These are phyloP conservation scores for Physocladia obscura DNA, from an alignment of 192 early-diverging fungal species.

Conservation along the genomic window DNA sequence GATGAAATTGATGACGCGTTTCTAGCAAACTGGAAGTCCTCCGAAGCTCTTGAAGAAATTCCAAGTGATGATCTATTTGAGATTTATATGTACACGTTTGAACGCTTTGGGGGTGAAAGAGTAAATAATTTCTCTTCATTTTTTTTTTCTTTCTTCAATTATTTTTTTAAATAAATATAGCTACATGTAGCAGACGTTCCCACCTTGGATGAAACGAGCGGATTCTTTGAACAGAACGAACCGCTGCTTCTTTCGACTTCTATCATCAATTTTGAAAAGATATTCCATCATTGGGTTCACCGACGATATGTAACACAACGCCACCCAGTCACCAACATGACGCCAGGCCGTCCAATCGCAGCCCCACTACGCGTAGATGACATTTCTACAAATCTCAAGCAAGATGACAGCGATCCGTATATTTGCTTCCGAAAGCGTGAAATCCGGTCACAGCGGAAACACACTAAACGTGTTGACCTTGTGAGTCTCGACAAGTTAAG, in stretches of 20 bases:
- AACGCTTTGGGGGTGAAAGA: slow-evolving; percentile 69
- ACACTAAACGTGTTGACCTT: slow-evolving; percentile 77
- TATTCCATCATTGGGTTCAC: slow-evolving; percentile 21
- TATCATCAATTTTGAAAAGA: not conserved
- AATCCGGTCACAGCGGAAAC: slow-evolving; percentile 71
- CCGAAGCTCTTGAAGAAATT: not conserved
- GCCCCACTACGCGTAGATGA: slow-evolving; percentile 28
- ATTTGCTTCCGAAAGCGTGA: slow-evolving; percentile 97
- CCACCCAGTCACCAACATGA: slow-evolving; percentile 5
- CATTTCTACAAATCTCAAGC: slow-evolving; percentile 9
- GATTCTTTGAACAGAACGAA: not conserved
- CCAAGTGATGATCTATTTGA: slow-evolving; percentile 71
- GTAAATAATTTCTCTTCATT: slow-evolving; percentile 21
- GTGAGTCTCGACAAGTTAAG: slow-evolving; percentile 83
- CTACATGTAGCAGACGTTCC: not conserved
- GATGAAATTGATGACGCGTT: slow-evolving; percentile 78
- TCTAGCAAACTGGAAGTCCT: slow-evolving; percentile 53
- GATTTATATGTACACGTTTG: slow-evolving; percentile 72
- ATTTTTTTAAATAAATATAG: not conserved
- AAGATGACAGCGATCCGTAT: slow-evolving; percentile 82
- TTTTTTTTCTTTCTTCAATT: not conserved
- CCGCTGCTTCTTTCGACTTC: not conserved
- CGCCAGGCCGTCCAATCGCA: slow-evolving; percentile 12
- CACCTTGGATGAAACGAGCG: not conserved
- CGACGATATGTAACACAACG: slow-evolving; percentile 15